Evolutionary conservation across 1,284 basidiomycete genomes (phyloP).

Genomic region (Schizophyllum amplum): DNA sequence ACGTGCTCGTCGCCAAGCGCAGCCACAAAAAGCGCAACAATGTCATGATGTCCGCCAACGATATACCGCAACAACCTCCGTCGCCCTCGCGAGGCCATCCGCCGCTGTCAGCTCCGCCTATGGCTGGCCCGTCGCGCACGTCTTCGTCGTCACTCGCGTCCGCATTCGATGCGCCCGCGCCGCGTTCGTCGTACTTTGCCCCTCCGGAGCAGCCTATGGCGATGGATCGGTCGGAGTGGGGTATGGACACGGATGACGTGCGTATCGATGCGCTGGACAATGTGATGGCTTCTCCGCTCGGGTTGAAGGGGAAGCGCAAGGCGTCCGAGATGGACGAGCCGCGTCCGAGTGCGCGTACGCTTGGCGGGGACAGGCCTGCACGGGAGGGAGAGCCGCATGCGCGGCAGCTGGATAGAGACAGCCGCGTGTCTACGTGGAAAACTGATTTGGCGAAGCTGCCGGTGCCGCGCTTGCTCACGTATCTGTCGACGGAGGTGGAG

Average conservation of each 20-base stretch:
- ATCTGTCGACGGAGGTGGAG: constrained; percentile 50
- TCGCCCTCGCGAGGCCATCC: constrained; percentile 1
- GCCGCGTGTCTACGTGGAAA: constrained; percentile 6
- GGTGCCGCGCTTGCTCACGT: constrained; percentile 49
- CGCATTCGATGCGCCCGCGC: constrained; percentile 3
- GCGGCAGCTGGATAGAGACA: not conserved
- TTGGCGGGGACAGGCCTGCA: constrained; percentile 60
- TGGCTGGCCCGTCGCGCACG: not conserved
- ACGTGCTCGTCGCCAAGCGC: constrained; percentile 66
- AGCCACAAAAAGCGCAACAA: constrained; percentile 64
- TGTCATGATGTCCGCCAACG: constrained; percentile 26
- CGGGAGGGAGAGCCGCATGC: constrained; percentile 43
- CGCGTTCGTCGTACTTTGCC: constrained; percentile 16
- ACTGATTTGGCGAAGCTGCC: constrained; percentile 25
- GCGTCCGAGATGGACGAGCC: constrained; percentile 20
- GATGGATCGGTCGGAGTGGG: constrained; percentile 11
- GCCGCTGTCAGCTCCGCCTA: not conserved
- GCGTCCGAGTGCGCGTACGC: constrained; percentile 36
- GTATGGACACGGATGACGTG: constrained; percentile 41
- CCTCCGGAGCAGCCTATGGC: constrained; percentile 35
- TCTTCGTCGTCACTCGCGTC: not conserved
- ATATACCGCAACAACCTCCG: constrained; percentile 5
- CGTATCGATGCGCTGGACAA: constrained; percentile 42
- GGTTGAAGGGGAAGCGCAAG: constrained; percentile 35
- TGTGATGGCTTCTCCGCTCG: constrained; percentile 34